These are phyloP conservation scores for Microbotryum lychnidis-dioicae DNA, from an alignment of 1,284 basidiomycete genomes.

Conservation along the genomic window DNA sequence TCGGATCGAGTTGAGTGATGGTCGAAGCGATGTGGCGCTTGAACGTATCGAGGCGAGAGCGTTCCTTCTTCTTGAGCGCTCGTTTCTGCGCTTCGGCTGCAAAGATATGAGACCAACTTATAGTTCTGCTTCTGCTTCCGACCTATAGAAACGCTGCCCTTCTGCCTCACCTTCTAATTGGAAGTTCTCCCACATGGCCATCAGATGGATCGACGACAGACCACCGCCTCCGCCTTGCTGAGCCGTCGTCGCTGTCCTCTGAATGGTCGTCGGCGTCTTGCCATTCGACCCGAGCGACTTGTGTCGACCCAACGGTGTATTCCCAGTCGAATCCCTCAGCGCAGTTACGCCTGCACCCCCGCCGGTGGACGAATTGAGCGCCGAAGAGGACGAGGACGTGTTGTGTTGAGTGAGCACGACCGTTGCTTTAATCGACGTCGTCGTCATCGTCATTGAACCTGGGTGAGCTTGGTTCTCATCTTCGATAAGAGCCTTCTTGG, in stretches of 20 bases:
- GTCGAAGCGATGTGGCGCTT: not conserved
- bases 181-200: constrained; percentile 9
- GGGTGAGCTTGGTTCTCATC: too few species aligned
- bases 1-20: not conserved
- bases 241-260: not conserved
- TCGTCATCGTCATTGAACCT: too few species aligned
- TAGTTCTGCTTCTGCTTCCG: too few species aligned
- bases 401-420: too few species aligned
- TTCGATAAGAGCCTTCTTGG: too few species aligned
- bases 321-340: not conserved
- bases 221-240: not conserved
- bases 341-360: not conserved
- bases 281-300: not conserved
- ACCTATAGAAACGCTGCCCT: too few species aligned
- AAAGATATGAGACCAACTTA: too few species aligned
- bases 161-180: constrained; percentile 14
- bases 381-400: too few species aligned
- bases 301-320: not conserved
- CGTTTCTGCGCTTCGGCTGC: not conserved
- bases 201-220: not conserved
- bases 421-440: too few species aligned
- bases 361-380: too few species aligned
- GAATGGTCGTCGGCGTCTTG: not conserved
- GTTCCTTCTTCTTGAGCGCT: not conserved
- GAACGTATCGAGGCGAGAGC: not conserved